These are phyloP conservation scores for Lachnellula arida DNA, from an alignment of 2,329 filamentous ascomycete genomes.

Conservation along the genomic window DNA sequence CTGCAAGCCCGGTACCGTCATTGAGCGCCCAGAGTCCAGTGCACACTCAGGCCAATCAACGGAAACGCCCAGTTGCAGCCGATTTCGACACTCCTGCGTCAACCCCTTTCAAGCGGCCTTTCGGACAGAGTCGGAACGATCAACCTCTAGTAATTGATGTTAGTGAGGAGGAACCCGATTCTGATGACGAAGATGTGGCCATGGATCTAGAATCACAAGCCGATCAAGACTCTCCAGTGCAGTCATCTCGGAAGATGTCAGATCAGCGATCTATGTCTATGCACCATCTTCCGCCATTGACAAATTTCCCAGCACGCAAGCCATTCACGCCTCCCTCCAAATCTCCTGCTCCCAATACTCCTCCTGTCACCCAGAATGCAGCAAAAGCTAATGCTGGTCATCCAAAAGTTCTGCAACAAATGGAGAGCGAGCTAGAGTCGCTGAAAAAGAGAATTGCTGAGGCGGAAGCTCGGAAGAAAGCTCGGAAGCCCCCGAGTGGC, in stretches of 20 bases:
- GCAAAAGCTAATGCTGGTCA: slow-evolving; percentile 15
- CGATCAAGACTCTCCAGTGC: slow-evolving; percentile 36
- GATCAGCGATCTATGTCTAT: slow-evolving; percentile 27
- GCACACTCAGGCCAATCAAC: slow-evolving; percentile 11
- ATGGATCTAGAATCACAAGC: slow-evolving; percentile 59
- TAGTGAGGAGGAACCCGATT: slow-evolving; percentile 65
- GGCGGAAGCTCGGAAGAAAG: slow-evolving; percentile 29
- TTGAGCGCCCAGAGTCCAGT: slow-evolving; percentile 1
- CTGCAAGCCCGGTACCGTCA: slow-evolving; percentile 6
- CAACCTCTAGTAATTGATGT: slow-evolving; percentile 75
- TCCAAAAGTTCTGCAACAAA: slow-evolving; percentile 42
- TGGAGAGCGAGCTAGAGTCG: slow-evolving; percentile 55
- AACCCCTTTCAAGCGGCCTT: slow-evolving; percentile 47
- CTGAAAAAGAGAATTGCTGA: slow-evolving; percentile 43
- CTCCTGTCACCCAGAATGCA: slow-evolving; percentile 15
- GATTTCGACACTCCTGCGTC: slow-evolving; percentile 60
- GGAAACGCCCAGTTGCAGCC: slow-evolving; percentile 62
- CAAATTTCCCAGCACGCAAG: slow-evolving; percentile 34
- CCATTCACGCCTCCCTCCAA: slow-evolving; percentile 25
- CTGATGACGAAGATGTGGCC: slow-evolving; percentile 57
- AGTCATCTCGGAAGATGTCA: slow-evolving; percentile 17
- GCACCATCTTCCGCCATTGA: slow-evolving; percentile 42
- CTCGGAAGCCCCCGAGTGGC: slow-evolving; percentile 25
- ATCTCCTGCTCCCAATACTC: slow-evolving; percentile 21
- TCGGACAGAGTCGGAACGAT: slow-evolving; percentile 53